A percentile compares a stretch with the other conserved stretches of the same genome.
These are phyloP conservation scores for Kodamaea sagamina DNA, from an alignment of 805 yeast species.

Conservation along the genomic window DNA sequence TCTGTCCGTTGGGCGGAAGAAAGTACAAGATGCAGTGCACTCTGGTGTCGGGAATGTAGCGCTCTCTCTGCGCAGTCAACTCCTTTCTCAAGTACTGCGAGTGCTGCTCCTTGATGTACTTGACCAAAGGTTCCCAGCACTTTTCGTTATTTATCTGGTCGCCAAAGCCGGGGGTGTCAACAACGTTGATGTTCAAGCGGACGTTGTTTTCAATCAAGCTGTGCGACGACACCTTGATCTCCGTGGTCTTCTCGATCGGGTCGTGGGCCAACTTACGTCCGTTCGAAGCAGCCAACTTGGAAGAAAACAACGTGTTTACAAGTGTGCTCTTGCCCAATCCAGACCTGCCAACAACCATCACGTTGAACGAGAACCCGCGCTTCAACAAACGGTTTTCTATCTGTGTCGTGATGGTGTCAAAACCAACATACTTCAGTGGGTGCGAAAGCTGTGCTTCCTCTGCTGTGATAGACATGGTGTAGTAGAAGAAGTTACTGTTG, in stretches of 20 bases:
- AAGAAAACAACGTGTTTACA: conserved; percentile 84
- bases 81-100: conserved; percentile 88
- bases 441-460: conserved; percentile 28
- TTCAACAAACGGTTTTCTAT: conserved; percentile 89
- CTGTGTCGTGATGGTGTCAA: conserved; percentile 93
- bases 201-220: conserved; percentile 83
- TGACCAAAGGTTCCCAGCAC: conserved; percentile 95
- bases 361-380: conserved; percentile 90
- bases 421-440: conserved; percentile 87
- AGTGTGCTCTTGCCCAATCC: conserved; percentile 95
- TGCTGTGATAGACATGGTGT: conserved; percentile 14
- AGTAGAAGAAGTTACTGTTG: conserved; percentile 3
- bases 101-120: conserved; percentile 94
- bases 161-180: conserved; percentile 98
- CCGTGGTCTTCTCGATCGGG: conserved; percentile 84
- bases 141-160: conserved; percentile 94
- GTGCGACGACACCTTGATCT: conserved; percentile 71
- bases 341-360: conserved; percentile 88
- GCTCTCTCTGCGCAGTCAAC: conserved; percentile 91
- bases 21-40: conserved; percentile 93
- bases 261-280: conserved; percentile 71
- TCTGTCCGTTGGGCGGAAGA: conserved; percentile 83
- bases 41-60: conserved; percentile 78
- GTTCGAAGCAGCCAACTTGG: conserved; percentile 70
- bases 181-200: conserved; percentile 77